Percentiles rank a stretch among this genome's conserved stretches.
Evolutionary conservation across 345 rosid genomes (phyloP).

Genomic region (Geranium brycei): DNA sequence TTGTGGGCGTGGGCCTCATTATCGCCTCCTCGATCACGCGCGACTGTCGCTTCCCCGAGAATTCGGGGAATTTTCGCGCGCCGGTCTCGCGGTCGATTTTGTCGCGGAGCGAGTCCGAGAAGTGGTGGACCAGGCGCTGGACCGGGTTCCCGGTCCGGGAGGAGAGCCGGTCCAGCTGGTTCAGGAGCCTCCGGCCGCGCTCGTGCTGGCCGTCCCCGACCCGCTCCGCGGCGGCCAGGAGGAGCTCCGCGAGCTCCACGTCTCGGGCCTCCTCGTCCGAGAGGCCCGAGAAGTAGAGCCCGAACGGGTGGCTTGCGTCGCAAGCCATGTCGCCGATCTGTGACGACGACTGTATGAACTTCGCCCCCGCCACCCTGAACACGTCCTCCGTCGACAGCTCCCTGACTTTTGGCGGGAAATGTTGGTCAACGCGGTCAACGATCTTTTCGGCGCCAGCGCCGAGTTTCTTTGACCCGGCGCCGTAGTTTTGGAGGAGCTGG

Average conservation of each 20-base stretch:
- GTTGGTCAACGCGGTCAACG: conserved; percentile 12
- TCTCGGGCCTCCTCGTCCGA: conserved; percentile 15
- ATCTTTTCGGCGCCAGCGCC: conserved; percentile 12
- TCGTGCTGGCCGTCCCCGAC: conserved; percentile 15
- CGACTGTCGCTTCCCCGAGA: neutral
- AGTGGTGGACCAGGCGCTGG: conserved; percentile 30
- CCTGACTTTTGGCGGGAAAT: neutral
- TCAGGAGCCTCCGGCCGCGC: conserved; percentile 13
- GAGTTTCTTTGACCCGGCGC: conserved; percentile 13
- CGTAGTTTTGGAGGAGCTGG: conserved; percentile 22
- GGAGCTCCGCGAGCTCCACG: conserved; percentile 18
- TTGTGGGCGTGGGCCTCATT: conserved; percentile 4
- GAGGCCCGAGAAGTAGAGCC: conserved; percentile 2
- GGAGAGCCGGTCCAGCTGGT: conserved; percentile 19
- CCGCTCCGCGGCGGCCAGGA: conserved; percentile 24
- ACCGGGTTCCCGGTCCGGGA: conserved; percentile 28
- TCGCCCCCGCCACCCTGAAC: conserved; percentile 20
- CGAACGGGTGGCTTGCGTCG: conserved; percentile 6
- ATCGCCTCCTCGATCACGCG: conserved; percentile 10
- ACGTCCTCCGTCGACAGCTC: conserved; percentile 16
- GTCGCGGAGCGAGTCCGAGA: conserved; percentile 29
- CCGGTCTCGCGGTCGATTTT: conserved; percentile 32
- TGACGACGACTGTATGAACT: conserved; percentile 13
- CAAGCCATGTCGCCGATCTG: neutral
- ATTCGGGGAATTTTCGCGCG: neutral